Evolutionary conservation across 208 protist genomes (phyloP), one percentile per base, ranked within the genome.

Genomic region (Crithidia sp.): DNA sequence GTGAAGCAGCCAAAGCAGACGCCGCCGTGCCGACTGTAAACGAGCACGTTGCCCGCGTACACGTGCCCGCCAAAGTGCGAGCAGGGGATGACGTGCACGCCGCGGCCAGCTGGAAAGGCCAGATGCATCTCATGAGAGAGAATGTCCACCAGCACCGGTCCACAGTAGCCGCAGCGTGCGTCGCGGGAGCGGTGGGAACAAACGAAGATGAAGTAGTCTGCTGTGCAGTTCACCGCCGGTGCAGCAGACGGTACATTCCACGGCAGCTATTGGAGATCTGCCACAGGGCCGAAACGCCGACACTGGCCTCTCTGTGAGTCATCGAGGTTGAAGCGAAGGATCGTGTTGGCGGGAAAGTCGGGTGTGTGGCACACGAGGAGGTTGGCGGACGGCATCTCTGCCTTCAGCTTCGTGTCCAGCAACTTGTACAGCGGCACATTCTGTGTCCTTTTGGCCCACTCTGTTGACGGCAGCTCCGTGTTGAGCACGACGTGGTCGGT

Each of bases 1-100:
- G 54, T 78, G 5, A 79, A 61, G 7, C 43, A 67, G 9, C 79
- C 70, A 45, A 74, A 82, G 50, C 61, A 73, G 19, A 72, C 52
- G 16, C 50, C 58, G 37, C 70, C 59, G 44, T 77, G 60, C 2
- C n/a, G 43, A 65, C 36, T 77, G 68, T 79, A 84, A 16, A 84
- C 39, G 5, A 87, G 59, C 50, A 74, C 74, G 56, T 78, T 84
- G 19, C 64, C 78, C 12, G 79, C 82, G 62, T 79, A 82, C 47
- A 66, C 39, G 61, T 79, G 78, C 13, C 82, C 78, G 40, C 75
- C 82, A 36, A 84, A 43, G 62, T 82, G 69, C 12, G 64, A 65
- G 54, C 76, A 69, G 12, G 62, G 64, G 60, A 66, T 52, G 39
- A 86, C 63, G 69, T 76, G 63, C 4, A 66, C 45, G 19, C 8